These are phyloP conservation scores for Tagetes erecta DNA, from an alignment of 129 eudicot species.

Conservation along the genomic window DNA sequence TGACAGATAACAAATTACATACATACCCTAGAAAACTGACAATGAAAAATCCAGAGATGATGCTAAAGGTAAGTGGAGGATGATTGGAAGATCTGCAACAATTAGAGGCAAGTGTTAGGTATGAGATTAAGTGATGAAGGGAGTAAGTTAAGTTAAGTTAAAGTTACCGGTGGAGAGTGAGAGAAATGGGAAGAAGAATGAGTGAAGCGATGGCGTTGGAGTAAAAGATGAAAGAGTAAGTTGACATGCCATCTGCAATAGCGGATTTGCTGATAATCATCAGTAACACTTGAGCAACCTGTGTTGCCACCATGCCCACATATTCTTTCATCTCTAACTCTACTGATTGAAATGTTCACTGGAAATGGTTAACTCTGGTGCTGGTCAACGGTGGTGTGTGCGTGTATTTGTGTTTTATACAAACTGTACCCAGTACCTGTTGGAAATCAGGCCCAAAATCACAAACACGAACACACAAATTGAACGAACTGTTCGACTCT, in stretches of 20 bases:
- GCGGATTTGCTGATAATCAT: constrained; percentile 63
- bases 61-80: constrained; percentile 51
- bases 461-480: too few relatives aligned
- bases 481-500: too few relatives aligned
- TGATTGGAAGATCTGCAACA: constrained; percentile 47
- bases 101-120: too few relatives aligned
- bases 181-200: constrained; percentile 60
- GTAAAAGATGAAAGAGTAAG: constrained; percentile 67
- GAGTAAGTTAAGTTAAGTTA: neutral
- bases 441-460: too few relatives aligned
- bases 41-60: constrained; percentile 55
- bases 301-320: constrained; percentile 61
- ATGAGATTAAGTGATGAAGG: too few relatives aligned
- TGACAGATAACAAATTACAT: neutral
- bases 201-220: constrained; percentile 78
- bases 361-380: too few relatives aligned
- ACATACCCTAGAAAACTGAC: constrained; percentile 74
- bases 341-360: too few relatives aligned
- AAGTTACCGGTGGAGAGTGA: constrained; percentile 52
- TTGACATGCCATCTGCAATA: constrained; percentile 72
- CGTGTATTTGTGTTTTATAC: neutral
- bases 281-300: constrained; percentile 67
- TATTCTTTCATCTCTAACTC: constrained; percentile 43
- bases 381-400: neutral
- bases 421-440: too few relatives aligned